phyloP scores from a whole-genome alignment of 257 asterid species.

The Buddleja alternifolia region DNA sequence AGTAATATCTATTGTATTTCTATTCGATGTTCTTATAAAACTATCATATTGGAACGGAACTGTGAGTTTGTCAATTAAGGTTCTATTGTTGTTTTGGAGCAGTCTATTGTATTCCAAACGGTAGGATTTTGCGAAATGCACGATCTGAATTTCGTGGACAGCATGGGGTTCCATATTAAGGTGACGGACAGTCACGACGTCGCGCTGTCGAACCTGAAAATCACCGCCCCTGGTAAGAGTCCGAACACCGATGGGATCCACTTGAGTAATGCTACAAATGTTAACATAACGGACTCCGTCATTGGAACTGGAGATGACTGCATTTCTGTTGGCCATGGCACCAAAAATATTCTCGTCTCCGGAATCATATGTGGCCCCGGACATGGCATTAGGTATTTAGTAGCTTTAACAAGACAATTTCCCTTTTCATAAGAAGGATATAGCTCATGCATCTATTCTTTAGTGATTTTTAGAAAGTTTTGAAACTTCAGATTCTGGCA shows the following conservation, averaged over 20 bases:
- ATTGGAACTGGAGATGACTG: conserved; percentile 70
- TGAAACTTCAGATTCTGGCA: no score
- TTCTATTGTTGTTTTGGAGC: conserved; percentile 4
- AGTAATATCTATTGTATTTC: no score
- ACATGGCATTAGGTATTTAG: conserved; percentile 58
- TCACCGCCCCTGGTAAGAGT: conserved; percentile 67
- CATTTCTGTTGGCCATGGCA: conserved; percentile 57
- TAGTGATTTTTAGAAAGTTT: no score
- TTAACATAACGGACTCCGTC: conserved; percentile 39
- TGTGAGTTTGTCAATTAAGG: no score
- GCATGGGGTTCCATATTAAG: conserved; percentile 73
- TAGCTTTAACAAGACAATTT: background rate
- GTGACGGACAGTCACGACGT: conserved; percentile 45
- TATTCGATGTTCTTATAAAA: background rate
- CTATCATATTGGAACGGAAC: background rate
- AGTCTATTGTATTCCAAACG: conserved; percentile 47
- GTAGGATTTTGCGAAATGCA: conserved; percentile 31
- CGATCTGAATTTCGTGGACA: conserved; percentile 42
- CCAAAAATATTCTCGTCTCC: conserved; percentile 32
- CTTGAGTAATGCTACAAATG: conserved; percentile 39
- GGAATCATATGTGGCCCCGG: conserved; percentile 61
- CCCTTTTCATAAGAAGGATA: no score
- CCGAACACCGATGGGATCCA: conserved; percentile 89
- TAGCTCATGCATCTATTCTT: no score
- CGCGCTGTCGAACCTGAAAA: conserved; percentile 29